Base-by-base conservation (phyloP, 371 early-diverging fungal species). In the Parasitella parasitica region DNA sequence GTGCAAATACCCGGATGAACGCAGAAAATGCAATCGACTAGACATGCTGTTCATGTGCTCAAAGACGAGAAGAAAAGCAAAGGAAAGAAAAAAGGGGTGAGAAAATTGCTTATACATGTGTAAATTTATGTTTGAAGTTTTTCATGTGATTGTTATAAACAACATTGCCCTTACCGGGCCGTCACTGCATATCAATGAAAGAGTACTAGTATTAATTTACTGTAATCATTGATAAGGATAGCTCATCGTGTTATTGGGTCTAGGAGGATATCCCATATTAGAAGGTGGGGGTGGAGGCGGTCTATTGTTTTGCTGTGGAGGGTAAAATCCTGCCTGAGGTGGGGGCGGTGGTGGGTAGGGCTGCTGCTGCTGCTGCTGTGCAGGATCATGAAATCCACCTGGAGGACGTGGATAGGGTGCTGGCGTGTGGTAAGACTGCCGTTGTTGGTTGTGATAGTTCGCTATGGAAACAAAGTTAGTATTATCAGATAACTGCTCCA, bases 341-440 rank as follows among this genome's bases (percentile, higher is more conserved):
- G 54, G 48, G 8, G 32, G 61, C 13, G 13, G 38, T 4, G 57
- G 57, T 41, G 51, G 52, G 24, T 38, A 50, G 18, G 36, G 36
- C 5, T 32, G 18, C 35, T 22, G 26, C 18, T 30, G 54, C 8
- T 38, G 61, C 12, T 24, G 22, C 12, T 50, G 37, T 24, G 36
- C 1, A 32, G 60, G 51, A 27, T 32, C 61, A 20, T 52, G 37
- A 18, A 49, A 49, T 50, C 56, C 52, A 34, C 39, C 27, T 15
- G 66, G 41, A n/a, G 56, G 58, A 11, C 28, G 34, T 11, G 46
- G 37, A 30, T 34, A 49, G 18, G 46, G 59, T 28, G 27, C 49
- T 18, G 41, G 59, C 15, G 35, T 35, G 27, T 39, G 38, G 16
- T 34, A 55, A 26, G 57, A 41, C 30, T 56, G 20, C 32, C 32